phyloP scores from a whole-genome alignment of 495 filamentous ascomycete genomes.

The Penicillium tannophilum region DNA sequence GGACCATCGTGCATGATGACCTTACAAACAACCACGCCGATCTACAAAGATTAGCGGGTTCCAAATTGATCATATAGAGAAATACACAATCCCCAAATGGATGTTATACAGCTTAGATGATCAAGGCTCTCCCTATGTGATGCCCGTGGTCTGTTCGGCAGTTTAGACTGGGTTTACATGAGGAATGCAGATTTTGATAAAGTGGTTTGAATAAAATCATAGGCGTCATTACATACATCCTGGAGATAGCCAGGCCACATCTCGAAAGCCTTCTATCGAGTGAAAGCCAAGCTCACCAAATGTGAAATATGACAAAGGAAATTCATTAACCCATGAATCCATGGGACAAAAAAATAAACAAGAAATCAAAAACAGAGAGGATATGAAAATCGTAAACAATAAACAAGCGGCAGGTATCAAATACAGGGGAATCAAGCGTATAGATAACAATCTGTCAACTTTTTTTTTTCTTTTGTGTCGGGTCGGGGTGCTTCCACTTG shows the following conservation, averaged over 20 bases:
- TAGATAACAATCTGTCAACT: constrained; percentile 30
- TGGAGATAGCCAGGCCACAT: constrained; percentile 14
- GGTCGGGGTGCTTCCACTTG: neutral
- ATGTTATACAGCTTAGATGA: too few species aligned
- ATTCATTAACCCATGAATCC: constrained; percentile 24
- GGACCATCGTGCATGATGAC: too few species aligned
- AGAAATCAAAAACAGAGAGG: constrained; percentile 18
- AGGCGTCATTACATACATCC: constrained; percentile 19
- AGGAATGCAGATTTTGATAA: neutral
- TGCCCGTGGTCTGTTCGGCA: too few species aligned
- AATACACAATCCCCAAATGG: too few species aligned
- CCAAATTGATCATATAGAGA: too few species aligned
- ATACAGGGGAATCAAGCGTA: constrained; percentile 46
- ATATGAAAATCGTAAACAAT: constrained; percentile 30
- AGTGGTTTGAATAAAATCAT: constrained; percentile 11
- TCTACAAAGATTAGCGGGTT: too few species aligned
- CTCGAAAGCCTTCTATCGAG: constrained; percentile 11
- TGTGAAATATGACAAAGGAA: constrained; percentile 31
- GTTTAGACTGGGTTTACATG: too few species aligned
- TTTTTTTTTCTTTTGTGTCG: constrained; percentile 23
- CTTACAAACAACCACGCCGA: too few species aligned
- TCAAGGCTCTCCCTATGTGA: too few species aligned
- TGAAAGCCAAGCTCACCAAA: constrained; percentile 15
- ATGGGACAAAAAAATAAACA: constrained; percentile 12
- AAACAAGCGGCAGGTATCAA: constrained; percentile 23